Evolutionary conservation across 1,284 basidiomycete genomes (phyloP).

Genomic region (Inonotus hispidus): DNA sequence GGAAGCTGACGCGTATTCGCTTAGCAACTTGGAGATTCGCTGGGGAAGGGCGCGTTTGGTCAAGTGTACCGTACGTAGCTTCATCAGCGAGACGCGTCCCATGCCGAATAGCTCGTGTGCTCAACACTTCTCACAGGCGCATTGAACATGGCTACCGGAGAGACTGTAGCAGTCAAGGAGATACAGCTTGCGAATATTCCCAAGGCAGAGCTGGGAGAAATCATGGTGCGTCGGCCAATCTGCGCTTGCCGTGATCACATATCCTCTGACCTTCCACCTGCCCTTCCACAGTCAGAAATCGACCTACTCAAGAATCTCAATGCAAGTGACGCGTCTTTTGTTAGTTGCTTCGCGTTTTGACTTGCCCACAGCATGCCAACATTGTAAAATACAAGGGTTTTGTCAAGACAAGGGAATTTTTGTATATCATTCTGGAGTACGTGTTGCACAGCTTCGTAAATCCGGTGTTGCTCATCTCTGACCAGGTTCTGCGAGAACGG

Average conservation of each 20-base stretch:
- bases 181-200: constrained; percentile 92
- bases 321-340: constrained; percentile 37
- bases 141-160: constrained; percentile 94
- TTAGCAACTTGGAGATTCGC: constrained; percentile 90
- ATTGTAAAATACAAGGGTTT: constrained; percentile 99
- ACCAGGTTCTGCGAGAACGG: constrained; percentile 95
- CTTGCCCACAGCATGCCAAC: constrained; percentile 64
- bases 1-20: neutral
- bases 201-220: constrained; percentile 88
- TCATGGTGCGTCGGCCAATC: constrained; percentile 69
- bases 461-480: constrained; percentile 5
- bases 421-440: constrained; percentile 95
- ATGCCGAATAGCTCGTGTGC: neutral
- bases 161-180: constrained; percentile 94
- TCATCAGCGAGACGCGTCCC: neutral
- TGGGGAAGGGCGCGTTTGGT: constrained; percentile 92
- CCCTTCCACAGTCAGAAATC: constrained; percentile 76
- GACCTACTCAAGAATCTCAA: constrained; percentile 96
- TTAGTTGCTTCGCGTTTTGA: constrained; percentile 1
- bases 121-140: constrained; percentile 49
- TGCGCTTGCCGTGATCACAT: neutral
- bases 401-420: constrained; percentile 88
- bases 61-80: constrained; percentile 81
- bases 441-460: constrained; percentile 23
- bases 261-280: neutral